phyloP scores from a whole-genome alignment of 768 basidiomycete genomes.

The Cubamyces lactineus region DNA sequence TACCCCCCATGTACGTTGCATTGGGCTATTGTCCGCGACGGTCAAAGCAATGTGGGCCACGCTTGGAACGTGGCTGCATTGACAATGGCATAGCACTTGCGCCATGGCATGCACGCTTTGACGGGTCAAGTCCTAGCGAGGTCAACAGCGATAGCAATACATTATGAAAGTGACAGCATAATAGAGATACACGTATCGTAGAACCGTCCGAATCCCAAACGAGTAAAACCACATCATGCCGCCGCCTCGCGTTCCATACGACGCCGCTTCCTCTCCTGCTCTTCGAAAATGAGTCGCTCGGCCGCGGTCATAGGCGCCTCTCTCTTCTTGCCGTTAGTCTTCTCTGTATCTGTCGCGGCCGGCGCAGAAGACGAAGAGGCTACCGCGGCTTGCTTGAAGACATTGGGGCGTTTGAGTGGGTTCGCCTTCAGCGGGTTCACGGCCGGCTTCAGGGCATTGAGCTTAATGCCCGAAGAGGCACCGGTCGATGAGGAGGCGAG shows the following conservation, averaged over 20 bases:
- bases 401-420: slow-evolving; percentile 73
- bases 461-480: slow-evolving; percentile 26
- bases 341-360: slow-evolving; percentile 35
- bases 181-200: slow-evolving; percentile 29
- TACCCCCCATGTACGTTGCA: not conserved
- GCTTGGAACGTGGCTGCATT: slow-evolving; percentile 1
- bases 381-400: slow-evolving; percentile 60
- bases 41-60: slow-evolving; percentile 18
- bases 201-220: slow-evolving; percentile 15
- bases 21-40: slow-evolving; percentile 10
- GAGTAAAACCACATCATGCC: slow-evolving; percentile 10
- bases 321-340: slow-evolving; percentile 61
- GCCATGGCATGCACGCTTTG: slow-evolving; percentile 1
- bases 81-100: slow-evolving; percentile 13
- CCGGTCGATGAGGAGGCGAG: slow-evolving; percentile 34
- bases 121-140: not conserved
- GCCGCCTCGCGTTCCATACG: slow-evolving; percentile 60
- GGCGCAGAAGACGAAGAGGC: slow-evolving; percentile 37
- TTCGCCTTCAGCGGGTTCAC: slow-evolving; percentile 68
- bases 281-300: slow-evolving; percentile 86
- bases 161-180: slow-evolving; percentile 8
- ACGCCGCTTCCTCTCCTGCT: slow-evolving; percentile 86
- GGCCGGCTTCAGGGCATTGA: slow-evolving; percentile 51
- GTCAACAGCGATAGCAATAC: slow-evolving; percentile 15
- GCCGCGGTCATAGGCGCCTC: slow-evolving; percentile 76